Evolutionary conservation across 176 grass and related monocot genomes (phyloP).

Genomic region (Dactylis glomerata): DNA sequence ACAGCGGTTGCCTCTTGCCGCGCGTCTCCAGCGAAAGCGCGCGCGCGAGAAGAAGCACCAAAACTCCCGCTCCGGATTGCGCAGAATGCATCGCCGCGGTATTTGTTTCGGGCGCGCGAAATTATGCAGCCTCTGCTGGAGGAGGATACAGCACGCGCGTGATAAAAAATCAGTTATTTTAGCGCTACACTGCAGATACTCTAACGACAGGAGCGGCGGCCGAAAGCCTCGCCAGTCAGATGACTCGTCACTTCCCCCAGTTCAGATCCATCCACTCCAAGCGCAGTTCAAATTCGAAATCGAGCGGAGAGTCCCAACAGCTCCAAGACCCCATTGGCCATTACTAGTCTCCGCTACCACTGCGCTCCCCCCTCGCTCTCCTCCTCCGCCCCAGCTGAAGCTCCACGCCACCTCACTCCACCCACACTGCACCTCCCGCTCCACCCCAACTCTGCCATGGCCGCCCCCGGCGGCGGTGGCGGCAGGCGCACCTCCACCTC

Average conservation of each 20-base stretch:
- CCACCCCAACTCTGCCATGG: slow-evolving; percentile 36
- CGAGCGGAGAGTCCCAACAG: slow-evolving; percentile 28
- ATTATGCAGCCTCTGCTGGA: too few relatives aligned
- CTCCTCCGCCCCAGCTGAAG: background rate
- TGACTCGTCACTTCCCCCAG: background rate
- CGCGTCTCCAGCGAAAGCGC: too few relatives aligned
- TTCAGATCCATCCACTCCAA: slow-evolving; percentile 21
- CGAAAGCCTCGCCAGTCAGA: background rate
- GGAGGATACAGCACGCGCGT: too few relatives aligned
- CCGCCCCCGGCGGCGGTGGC: slow-evolving; percentile 11
- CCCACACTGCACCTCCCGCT: background rate
- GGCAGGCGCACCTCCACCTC: slow-evolving; percentile 28
- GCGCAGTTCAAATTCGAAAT: slow-evolving; percentile 46
- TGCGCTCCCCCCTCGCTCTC: slow-evolving; percentile 7
- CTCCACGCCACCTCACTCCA: slow-evolving; percentile 12
- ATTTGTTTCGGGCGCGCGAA: too few relatives aligned
- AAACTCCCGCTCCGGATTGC: too few relatives aligned
- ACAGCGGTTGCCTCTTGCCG: too few relatives aligned
- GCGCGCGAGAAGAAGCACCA: too few relatives aligned
- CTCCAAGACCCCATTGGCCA: background rate
- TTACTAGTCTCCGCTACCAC: background rate
- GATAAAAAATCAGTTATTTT: too few relatives aligned
- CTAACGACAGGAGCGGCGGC: background rate
- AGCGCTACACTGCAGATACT: too few relatives aligned
- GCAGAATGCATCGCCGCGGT: too few relatives aligned